A percentile compares a stretch with the other conserved stretches of the same genome.
Conservation (phyloP, 2,329 filamentous ascomycete genomes). For the Hymenoscyphus linearis region DNA sequence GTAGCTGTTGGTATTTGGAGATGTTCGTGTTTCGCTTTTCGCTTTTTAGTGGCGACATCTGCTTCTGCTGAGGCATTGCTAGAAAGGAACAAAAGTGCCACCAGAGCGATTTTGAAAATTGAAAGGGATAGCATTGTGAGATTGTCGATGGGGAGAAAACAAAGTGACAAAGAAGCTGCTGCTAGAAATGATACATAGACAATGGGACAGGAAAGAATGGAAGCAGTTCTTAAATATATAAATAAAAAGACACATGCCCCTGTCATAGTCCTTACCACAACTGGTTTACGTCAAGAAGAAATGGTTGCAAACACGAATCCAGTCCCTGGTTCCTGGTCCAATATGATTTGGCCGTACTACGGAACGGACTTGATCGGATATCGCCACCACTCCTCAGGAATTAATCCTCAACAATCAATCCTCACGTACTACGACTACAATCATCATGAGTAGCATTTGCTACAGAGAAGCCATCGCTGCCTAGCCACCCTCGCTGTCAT, state of each 20-base stretch:
- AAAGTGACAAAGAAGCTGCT: not conserved
- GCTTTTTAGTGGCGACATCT: not conserved
- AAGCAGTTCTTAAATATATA: not conserved
- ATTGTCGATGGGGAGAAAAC: not conserved
- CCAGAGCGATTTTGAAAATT: slow-evolving; percentile 8
- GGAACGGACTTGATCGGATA: too few relatives aligned
- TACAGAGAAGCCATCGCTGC: too few relatives aligned
- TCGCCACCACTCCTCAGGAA: too few relatives aligned
- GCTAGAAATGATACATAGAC: not conserved
- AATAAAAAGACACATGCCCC: not conserved
- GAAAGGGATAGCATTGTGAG: slow-evolving; percentile 13
- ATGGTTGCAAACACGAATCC: not conserved
- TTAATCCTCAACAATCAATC: too few relatives aligned
- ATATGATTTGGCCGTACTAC: not conserved
- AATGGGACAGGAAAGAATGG: not conserved
- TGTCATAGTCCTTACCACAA: not conserved
- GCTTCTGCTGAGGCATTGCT: slow-evolving; percentile 2
- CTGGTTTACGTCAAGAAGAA: not conserved
- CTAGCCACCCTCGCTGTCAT: too few relatives aligned
- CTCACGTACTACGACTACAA: too few relatives aligned
- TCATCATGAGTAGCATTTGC: too few relatives aligned
- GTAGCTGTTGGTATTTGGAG: slow-evolving; percentile 8
- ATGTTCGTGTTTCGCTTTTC: not conserved
- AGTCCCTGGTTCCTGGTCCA: not conserved
- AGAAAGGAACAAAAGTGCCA: slow-evolving; percentile 9